Percentiles rank a stretch among this genome's conserved stretches.
phyloP scores from a whole-genome alignment of 768 basidiomycete species.

The Suillus ampliporus region DNA sequence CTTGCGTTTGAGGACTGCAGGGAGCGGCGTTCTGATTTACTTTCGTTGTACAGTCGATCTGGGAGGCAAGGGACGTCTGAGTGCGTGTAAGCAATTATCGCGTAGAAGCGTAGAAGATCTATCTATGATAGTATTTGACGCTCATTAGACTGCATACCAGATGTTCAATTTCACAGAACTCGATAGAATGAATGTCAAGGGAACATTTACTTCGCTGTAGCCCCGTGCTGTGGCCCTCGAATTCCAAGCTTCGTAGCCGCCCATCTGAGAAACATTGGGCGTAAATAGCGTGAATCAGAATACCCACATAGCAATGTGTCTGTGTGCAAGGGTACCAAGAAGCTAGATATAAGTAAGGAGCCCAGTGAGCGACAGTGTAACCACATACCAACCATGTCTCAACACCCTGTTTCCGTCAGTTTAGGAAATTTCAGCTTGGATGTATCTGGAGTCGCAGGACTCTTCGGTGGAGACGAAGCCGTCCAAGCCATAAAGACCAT shows the following conservation, averaged over 20 bases:
- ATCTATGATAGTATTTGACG: neutral
- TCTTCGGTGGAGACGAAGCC: slow-evolving; percentile 41
- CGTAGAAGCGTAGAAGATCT: neutral
- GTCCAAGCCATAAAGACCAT: slow-evolving; percentile 38
- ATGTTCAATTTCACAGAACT: neutral
- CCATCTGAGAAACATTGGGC: neutral
- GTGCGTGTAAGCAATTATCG: neutral
- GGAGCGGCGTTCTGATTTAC: accelerated
- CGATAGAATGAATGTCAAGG: neutral
- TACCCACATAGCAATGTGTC: neutral
- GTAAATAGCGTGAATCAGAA: neutral
- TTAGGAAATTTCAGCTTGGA: slow-evolving; percentile 24
- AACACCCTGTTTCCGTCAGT: neutral
- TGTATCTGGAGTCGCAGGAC: slow-evolving; percentile 33
- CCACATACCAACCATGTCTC: neutral
- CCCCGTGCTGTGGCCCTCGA: neutral
- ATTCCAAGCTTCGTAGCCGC: neutral
- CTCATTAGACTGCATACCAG: neutral
- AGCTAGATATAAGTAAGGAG: neutral
- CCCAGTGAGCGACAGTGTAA: neutral
- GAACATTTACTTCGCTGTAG: too few species aligned
- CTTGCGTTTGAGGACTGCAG: slow-evolving; percentile 23
- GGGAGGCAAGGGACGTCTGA: neutral
- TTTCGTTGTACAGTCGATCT: neutral
- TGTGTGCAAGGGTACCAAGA: neutral